Conservation (phyloP, 768 basidiomycete species). For the Suillus alpinus region DNA sequence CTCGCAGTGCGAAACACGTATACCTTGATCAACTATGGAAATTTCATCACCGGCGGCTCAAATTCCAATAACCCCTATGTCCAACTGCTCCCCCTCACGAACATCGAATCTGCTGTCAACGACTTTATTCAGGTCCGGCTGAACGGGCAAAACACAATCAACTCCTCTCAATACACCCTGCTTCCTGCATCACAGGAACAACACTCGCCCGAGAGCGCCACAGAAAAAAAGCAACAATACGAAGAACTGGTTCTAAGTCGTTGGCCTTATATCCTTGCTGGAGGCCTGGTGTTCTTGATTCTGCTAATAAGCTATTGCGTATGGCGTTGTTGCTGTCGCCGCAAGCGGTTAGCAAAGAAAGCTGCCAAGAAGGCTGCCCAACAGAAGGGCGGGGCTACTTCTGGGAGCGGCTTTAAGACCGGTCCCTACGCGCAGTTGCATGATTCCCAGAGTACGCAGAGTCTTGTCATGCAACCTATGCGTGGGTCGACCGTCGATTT, state of each 20-base stretch:
- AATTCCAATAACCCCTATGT: slow-evolving; percentile 59
- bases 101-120: slow-evolving; percentile 48
- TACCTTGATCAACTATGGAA: slow-evolving; percentile 68
- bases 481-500: slow-evolving; percentile 16
- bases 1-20: slow-evolving; percentile 71
- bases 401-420: neutral
- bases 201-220: slow-evolving; percentile 59
- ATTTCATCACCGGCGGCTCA: slow-evolving; percentile 53
- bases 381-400: slow-evolving; percentile 12
- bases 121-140: slow-evolving; percentile 68
- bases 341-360: slow-evolving; percentile 29
- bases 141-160: slow-evolving; percentile 55
- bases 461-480: slow-evolving; percentile 30
- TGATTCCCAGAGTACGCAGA: slow-evolving; percentile 27
- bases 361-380: slow-evolving; percentile 14
- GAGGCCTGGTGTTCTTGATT: slow-evolving; percentile 50
- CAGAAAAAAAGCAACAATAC: slow-evolving; percentile 65
- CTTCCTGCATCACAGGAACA: slow-evolving; percentile 58
- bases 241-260: slow-evolving; percentile 63
- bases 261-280: slow-evolving; percentile 71
- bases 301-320: slow-evolving; percentile 47
- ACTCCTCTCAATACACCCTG: slow-evolving; percentile 52
- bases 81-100: slow-evolving; percentile 63
- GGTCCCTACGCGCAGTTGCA: slow-evolving; percentile 24
- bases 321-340: slow-evolving; percentile 60